Conservation (phyloP, 1,139 yeast genomes). For the Diutina siamensis region DNA sequence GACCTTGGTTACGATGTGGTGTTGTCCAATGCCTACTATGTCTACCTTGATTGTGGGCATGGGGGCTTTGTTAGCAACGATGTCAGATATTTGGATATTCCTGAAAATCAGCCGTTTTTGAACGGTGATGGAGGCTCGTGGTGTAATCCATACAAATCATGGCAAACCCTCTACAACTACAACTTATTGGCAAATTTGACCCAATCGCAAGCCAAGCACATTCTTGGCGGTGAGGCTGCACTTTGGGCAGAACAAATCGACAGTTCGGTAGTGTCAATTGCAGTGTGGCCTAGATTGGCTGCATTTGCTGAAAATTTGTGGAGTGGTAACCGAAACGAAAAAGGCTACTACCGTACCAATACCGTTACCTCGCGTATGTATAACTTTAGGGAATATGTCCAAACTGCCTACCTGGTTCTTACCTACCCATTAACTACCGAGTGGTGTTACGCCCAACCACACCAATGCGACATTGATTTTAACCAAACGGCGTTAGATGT, state of each 20-base stretch:
- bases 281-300: conserved; percentile 38
- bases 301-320: conserved; percentile 37
- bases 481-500: conserved; percentile 10
- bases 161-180: conserved; percentile 19
- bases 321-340: conserved; percentile 25
- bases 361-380: conserved; percentile 29
- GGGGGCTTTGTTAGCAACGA: conserved; percentile 34
- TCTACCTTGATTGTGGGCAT: conserved; percentile 37
- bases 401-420: conserved; percentile 24
- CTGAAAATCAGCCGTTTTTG: conserved; percentile 18
- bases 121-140: conserved; percentile 30
- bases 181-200: conserved; percentile 16
- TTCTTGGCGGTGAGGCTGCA: conserved; percentile 29
- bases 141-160: conserved; percentile 40
- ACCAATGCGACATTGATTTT: conserved; percentile 23
- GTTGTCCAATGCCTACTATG: conserved; percentile 25
- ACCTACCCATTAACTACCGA: conserved; percentile 26
- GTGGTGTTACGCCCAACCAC: conserved; percentile 29
- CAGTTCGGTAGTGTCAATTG: conserved; percentile 8
- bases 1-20: conserved; percentile 31
- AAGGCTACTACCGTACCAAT: conserved; percentile 13
- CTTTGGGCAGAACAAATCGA: conserved; percentile 5
- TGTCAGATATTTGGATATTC: conserved; percentile 20
- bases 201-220: conserved; percentile 19
- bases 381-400: conserved; percentile 33